Percentiles rank a stretch among this genome's conserved stretches.
Evolutionary conservation across 2,329 filamentous ascomycete species (phyloP).

Genomic region (Fusarium illudens): DNA sequence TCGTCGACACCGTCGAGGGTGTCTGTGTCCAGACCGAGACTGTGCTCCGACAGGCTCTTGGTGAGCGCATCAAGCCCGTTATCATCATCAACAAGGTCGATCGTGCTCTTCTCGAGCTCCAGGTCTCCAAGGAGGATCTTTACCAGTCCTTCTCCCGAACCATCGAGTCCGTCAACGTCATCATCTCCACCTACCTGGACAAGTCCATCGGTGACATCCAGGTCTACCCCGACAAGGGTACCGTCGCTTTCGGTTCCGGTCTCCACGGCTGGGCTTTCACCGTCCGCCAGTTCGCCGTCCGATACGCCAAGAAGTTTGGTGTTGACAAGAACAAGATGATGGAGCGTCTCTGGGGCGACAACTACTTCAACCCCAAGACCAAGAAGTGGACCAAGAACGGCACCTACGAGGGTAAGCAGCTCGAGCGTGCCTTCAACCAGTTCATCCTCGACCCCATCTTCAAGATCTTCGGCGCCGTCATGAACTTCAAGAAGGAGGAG

Average conservation of each 20-base stretch:
- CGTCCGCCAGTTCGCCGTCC: conserved; percentile 93
- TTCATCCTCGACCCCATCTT: conserved; percentile 99
- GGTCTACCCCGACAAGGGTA: conserved; percentile 97
- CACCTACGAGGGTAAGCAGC: conserved; percentile 82
- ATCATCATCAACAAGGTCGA: conserved; percentile 99
- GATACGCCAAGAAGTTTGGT: conserved; percentile 99
- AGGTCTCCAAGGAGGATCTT: conserved; percentile 98
- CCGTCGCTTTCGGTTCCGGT: conserved; percentile 98
- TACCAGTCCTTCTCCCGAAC: conserved; percentile 99
- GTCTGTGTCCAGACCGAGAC: conserved; percentile 99
- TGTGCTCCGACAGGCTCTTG: conserved; percentile 96
- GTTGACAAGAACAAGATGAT: conserved; percentile 99
- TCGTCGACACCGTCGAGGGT: conserved; percentile 99
- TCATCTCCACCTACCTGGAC: conserved; percentile 99
- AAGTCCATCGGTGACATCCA: conserved; percentile 96
- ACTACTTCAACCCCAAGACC: conserved; percentile 99
- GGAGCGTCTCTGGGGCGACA: conserved; percentile 99
- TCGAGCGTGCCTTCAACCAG: conserved; percentile 99
- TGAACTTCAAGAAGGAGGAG: conserved; percentile 99
- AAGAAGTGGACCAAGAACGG: conserved; percentile 99
- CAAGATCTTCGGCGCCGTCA: conserved; percentile 96
- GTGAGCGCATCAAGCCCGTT: conserved; percentile 99
- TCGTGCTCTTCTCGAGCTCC: conserved; percentile 97
- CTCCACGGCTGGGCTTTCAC: conserved; percentile 99
- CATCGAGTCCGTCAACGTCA: conserved; percentile 99